Percentiles rank a stretch among this genome's conserved stretches.
These are phyloP conservation scores for Chrysosporium queenslandicum DNA, from an alignment of 2,329 filamentous ascomycete genomes.

Conservation along the genomic window DNA sequence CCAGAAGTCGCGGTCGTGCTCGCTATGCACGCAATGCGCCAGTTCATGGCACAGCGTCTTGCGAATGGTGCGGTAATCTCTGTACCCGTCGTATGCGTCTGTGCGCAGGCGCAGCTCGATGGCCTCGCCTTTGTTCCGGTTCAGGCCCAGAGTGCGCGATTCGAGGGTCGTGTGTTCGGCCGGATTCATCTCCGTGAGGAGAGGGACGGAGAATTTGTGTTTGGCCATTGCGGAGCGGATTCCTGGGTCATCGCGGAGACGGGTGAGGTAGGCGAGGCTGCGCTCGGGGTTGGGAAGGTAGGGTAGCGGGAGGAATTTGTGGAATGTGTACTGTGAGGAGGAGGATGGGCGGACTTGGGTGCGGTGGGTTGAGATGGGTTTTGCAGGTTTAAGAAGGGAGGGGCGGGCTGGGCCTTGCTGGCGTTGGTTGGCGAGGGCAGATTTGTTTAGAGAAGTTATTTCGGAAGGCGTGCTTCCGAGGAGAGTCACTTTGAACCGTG, in stretches of 20 bases:
- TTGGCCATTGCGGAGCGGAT: conserved; percentile 74
- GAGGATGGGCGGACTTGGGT: conserved; percentile 23
- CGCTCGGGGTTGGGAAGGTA: conserved; percentile 68
- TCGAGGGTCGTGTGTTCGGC: conserved; percentile 71
- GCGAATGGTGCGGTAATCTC: conserved; percentile 84
- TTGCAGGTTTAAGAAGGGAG: conserved; percentile 16
- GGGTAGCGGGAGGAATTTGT: conserved; percentile 60
- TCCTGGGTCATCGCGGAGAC: conserved; percentile 71
- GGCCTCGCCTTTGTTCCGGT: conserved; percentile 76
- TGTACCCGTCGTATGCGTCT: conserved; percentile 85
- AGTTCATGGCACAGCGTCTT: conserved; percentile 92
- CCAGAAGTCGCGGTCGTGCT: conserved; percentile 85
- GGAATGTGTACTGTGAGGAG: conserved; percentile 60
- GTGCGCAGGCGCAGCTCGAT: conserved; percentile 88
- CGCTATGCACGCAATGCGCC: conserved; percentile 77
- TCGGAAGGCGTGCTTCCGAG: conserved; percentile 37
- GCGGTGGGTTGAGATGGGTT: conserved; percentile 23
- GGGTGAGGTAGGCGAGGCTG: conserved; percentile 60
- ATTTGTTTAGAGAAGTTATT: conserved; percentile 34
- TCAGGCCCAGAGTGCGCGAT: conserved; percentile 73
- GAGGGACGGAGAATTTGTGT: conserved; percentile 71
- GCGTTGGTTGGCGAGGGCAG: conserved; percentile 21
- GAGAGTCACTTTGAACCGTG: conserved; percentile 39
- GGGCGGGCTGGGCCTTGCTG: not conserved
- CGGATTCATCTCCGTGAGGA: conserved; percentile 95